Evolutionary conservation across 352 stramenopile species (phyloP), one percentile per base, ranked within the genome.

Genomic region (Phytophthora fragariae): DNA sequence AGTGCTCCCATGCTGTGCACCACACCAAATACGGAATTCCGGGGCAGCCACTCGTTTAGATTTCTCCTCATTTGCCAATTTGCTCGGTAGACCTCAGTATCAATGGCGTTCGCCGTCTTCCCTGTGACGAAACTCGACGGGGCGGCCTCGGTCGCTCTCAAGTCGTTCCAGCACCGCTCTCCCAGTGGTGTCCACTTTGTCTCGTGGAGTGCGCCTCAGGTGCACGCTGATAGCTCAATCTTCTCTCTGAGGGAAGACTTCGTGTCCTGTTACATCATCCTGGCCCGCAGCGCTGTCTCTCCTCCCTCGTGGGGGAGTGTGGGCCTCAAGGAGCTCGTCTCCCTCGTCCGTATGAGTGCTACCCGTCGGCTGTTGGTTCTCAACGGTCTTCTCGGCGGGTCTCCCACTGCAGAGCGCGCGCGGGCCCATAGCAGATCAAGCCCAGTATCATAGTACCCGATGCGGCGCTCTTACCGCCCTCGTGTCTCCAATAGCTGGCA

Each of bases 361-460:
- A 87, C 84, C 68, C 72, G 75, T 79, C 80, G 82, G 79, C 84
- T 81, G 77, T 88, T 90, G 86, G 86, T 93, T 93, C 81, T 93
- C 84, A 90, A 85, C 80, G 81, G 84, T 91, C 72, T 67, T 55
- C 67, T 73, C 80, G 81, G 72, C 66, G 76, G 70, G 80, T 84
- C 82, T 93, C 77, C 86, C 83, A 83, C 62, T 80, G 54, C 70
- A 78, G 74, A 81, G 70, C 53, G 68, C 74, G 27, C 44, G 77
- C 75, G 71, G 74, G 84, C 83, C 84, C 44, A 93, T 12, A 93
- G 33, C 41, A 85, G 82, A 81, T 52, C 27, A 73, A 75, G 64
- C 6, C 53, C 75, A 92, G 84, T 68, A 93, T 93, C 86, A 93
- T 93, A 93, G 86, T 93, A 93, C 86, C 75, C 83, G 83, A 78